Base-by-base conservation (phyloP, 306 rosid species). In the Castanea crenata region DNA sequence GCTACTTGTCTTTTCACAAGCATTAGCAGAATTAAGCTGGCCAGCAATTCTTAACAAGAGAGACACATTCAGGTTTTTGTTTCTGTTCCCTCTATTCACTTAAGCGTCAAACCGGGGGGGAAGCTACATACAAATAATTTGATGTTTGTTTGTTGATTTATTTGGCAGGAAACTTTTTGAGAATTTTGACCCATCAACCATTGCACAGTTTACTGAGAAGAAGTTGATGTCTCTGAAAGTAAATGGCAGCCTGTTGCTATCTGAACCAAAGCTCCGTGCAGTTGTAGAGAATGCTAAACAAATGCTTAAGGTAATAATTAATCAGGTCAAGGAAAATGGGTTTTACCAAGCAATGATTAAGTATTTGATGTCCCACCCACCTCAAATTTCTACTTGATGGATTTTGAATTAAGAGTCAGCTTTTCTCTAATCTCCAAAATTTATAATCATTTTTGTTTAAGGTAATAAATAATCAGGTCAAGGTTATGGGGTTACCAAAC, bases 251-350 rank as follows among this genome's bases (percentile, higher is more conserved):
- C 88, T 69, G 34, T 70, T 91, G 80, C 90, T 93, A 35, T 90
- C 98, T 57, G 97, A 93, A 84, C 96, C 86, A 78, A 95, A 95
- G 88, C 88, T 95, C 68, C 97, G 97, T 6, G 97, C 99, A 71
- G 84, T 95, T 23, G 88, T 91, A 34, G 93, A 88, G 76, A 95
- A 95, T 76, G 98, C 99, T 32, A 91, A 88, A 58, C 97, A 89
- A 84, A 31, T 92, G 44, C 91, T 83, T 5, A 91, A 93, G 98
- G 99, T 91, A 88, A 81, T 62, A 6, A 65, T 16, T 34, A 67
- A 67, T 67, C 52, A 35, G 52, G 16, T 35, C 25, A 19, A 8
- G 72, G 21, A 3, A 31, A 38, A 38, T 38, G 46, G 46, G 46
- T 8, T 41, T 63, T 5, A 11, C 31, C 19, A 9, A 31, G n/a